These are phyloP conservation scores for Exophiala viscosa DNA, from an alignment of 2,329 filamentous ascomycete species.

Conservation along the genomic window DNA sequence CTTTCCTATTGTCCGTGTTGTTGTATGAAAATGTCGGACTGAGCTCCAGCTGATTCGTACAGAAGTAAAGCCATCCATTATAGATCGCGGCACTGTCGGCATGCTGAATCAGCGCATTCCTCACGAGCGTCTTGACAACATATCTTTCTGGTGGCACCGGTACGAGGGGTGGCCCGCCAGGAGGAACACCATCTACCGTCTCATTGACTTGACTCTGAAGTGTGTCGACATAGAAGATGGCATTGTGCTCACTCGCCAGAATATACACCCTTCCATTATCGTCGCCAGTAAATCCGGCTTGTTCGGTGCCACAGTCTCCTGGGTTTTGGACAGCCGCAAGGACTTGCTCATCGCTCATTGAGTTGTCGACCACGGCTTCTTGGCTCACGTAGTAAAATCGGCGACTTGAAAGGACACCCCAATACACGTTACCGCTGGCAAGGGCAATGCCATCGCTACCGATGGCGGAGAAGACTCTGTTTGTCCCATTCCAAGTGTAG, in stretches of 20 bases:
- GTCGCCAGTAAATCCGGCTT: slow-evolving; percentile 43
- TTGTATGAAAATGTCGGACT: slow-evolving; percentile 38
- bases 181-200: slow-evolving; percentile 35
- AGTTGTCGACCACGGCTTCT: slow-evolving; percentile 32
- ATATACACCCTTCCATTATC: slow-evolving; percentile 42
- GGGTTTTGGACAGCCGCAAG: slow-evolving; percentile 38
- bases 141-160: slow-evolving; percentile 36
- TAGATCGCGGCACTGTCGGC: slow-evolving; percentile 41
- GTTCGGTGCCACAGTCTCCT: slow-evolving; percentile 40
- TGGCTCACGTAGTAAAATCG: slow-evolving; percentile 43
- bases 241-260: slow-evolving; percentile 42
- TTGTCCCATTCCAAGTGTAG: slow-evolving; percentile 37
- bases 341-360: slow-evolving; percentile 35
- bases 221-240: slow-evolving; percentile 44
- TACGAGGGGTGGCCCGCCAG: slow-evolving; percentile 29
- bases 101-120: slow-evolving; percentile 38
- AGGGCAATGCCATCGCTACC: slow-evolving; percentile 40
- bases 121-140: slow-evolving; percentile 39
- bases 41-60: slow-evolving; percentile 41
- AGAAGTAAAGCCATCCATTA: slow-evolving; percentile 43
- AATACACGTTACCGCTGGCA: slow-evolving; percentile 41
- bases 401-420: slow-evolving; percentile 41
- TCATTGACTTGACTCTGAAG: slow-evolving; percentile 34
- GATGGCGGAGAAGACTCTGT: slow-evolving; percentile 31
- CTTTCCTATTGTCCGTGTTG: slow-evolving; percentile 32